Evolutionary conservation across 805 yeast genomes (phyloP).

Genomic region (Kazachstania viticola): DNA sequence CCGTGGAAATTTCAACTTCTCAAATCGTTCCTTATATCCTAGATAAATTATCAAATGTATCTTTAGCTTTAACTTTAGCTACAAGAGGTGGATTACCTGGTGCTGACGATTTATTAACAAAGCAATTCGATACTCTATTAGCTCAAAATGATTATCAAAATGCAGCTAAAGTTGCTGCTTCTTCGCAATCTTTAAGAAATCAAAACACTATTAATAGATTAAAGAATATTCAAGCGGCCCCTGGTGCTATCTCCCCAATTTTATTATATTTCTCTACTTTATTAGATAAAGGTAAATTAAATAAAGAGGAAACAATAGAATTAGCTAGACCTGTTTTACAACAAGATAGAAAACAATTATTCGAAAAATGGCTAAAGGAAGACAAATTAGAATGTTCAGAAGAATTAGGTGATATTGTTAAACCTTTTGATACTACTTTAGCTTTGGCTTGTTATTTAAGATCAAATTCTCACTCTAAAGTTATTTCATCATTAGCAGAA

Average conservation of each 20-base stretch:
- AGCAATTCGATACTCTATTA: constrained; percentile 81
- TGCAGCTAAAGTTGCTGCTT: constrained; percentile 96
- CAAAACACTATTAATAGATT: constrained; percentile 88
- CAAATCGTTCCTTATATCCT: constrained; percentile 84
- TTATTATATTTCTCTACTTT: constrained; percentile 84
- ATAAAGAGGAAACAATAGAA: constrained; percentile 88
- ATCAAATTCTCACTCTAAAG: constrained; percentile 75
- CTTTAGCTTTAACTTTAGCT: constrained; percentile 77
- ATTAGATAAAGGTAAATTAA: constrained; percentile 84
- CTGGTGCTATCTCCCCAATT: constrained; percentile 91
- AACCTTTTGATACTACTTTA: constrained; percentile 72
- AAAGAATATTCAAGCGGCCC: constrained; percentile 81
- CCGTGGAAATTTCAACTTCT: constrained; percentile 78
- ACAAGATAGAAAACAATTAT: constrained; percentile 84
- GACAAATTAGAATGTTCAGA: constrained; percentile 92
- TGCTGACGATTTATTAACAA: constrained; percentile 82
- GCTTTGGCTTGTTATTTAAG: constrained; percentile 87
- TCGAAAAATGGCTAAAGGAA: constrained; percentile 94
- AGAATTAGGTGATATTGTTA: constrained; percentile 92
- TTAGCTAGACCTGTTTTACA: constrained; percentile 91
- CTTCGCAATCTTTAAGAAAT: constrained; percentile 85
- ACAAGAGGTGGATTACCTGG: constrained; percentile 96
- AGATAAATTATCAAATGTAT: constrained; percentile 74
- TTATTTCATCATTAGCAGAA: constrained; percentile 85
- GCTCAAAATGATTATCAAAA: constrained; percentile 76